A percentile compares a stretch with the other conserved stretches of the same genome.
phyloP scores from a whole-genome alignment of 495 filamentous ascomycete species.

The Staphylotrichum longicolle region DNA sequence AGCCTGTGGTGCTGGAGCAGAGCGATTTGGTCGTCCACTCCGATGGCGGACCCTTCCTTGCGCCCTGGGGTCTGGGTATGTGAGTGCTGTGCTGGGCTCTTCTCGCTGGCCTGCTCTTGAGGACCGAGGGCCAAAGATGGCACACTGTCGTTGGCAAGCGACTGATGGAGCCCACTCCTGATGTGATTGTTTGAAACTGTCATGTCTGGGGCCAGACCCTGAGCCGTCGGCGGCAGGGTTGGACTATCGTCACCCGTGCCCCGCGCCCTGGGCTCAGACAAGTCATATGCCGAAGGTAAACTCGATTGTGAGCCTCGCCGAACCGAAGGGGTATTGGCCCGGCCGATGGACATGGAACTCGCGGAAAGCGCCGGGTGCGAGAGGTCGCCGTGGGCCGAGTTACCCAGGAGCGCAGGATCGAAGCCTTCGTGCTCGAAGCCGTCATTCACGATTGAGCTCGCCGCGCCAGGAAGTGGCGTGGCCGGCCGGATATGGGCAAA shows the following conservation, averaged over 20 bases:
- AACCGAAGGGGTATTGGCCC: constrained; percentile 27
- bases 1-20: constrained; percentile 64
- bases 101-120: constrained; percentile 40
- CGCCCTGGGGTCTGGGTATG: constrained; percentile 19
- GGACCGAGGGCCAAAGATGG: constrained; percentile 46
- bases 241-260: constrained; percentile 53
- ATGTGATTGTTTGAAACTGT: constrained; percentile 52
- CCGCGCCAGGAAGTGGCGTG: constrained; percentile 8
- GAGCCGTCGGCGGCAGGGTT: constrained; percentile 51
- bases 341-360: constrained; percentile 35
- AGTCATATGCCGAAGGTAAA: constrained; percentile 41
- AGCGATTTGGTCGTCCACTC: constrained; percentile 45
- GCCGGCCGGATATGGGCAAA: constrained; percentile 6
- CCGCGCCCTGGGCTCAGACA: constrained; percentile 38
- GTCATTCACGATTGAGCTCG: constrained; percentile 17
- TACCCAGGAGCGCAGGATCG: constrained; percentile 38
- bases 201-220: constrained; percentile 53
- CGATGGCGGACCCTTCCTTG: constrained; percentile 7
- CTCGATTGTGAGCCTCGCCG: constrained; percentile 44
- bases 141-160: constrained; percentile 50
- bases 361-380: constrained; percentile 47
- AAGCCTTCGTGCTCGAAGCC: constrained; percentile 23
- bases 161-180: constrained; percentile 52
- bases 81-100: constrained; percentile 24
- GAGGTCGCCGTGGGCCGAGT: constrained; percentile 29